Evolutionary conservation across 1,284 basidiomycete genomes (phyloP).

Genomic region (Cryptococcus sp.): DNA sequence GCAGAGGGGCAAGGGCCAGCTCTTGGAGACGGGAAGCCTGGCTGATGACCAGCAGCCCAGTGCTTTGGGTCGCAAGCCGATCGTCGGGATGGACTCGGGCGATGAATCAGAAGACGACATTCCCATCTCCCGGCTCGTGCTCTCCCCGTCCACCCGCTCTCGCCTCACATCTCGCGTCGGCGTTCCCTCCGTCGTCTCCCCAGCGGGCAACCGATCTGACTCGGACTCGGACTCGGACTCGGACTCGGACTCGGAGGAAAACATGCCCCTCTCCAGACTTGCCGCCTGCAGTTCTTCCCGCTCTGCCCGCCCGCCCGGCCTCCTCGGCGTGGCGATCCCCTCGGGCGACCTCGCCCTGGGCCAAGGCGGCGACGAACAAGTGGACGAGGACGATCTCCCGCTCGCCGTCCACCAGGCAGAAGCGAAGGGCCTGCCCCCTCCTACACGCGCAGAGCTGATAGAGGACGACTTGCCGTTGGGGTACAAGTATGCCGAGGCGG

Average conservation of each 20-base stretch:
- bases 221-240: background rate
- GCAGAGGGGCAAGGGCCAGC: background rate
- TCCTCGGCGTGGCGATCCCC: background rate
- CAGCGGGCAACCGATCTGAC: background rate
- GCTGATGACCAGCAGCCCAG: conserved; percentile 33
- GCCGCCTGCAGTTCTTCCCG: background rate
- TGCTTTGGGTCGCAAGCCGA: conserved; percentile 14
- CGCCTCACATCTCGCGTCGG: background rate
- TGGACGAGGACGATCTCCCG: conserved; percentile 17
- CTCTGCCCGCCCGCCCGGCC: background rate
- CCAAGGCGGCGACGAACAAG: conserved; percentile 7
- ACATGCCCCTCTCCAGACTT: background rate
- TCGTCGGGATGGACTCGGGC: background rate
- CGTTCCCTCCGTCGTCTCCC: background rate
- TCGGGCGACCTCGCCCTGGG: background rate
- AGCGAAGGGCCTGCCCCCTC: conserved; percentile 12
- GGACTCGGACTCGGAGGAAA: background rate
- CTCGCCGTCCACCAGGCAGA: conserved; percentile 15
- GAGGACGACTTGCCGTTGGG: conserved; percentile 44
- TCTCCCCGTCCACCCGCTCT: conserved; percentile 2
- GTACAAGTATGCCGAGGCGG: conserved; percentile 37
- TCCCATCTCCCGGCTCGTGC: conserved; percentile 10
- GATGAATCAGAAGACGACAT: conserved; percentile 16
- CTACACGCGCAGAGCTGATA: conserved; percentile 23
- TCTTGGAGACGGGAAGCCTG: conserved; percentile 17